These are phyloP conservation scores for Torulaspora quercuum DNA, from an alignment of 805 yeast species.

Conservation along the genomic window DNA sequence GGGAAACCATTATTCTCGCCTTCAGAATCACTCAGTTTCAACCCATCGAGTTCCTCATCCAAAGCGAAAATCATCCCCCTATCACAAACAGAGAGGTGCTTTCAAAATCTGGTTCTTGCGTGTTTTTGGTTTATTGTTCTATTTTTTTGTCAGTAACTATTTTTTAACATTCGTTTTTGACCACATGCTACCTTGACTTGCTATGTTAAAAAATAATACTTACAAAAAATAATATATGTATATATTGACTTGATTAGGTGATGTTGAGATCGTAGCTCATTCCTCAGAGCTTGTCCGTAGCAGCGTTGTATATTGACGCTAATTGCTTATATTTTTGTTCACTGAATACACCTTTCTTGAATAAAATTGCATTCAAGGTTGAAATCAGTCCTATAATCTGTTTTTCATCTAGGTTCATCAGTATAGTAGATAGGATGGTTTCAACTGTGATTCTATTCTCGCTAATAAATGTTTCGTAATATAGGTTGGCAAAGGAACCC, in stretches of 20 bases:
- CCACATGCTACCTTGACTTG: too few relatives aligned
- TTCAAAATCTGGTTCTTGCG: too few relatives aligned
- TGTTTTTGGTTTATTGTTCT: too few relatives aligned
- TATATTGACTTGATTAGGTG: too few relatives aligned
- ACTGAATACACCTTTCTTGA: conserved; percentile 41
- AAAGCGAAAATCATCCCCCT: conserved; percentile 28
- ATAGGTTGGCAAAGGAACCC: conserved; percentile 93
- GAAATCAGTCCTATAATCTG: conserved; percentile 63
- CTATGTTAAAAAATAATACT: too few relatives aligned
- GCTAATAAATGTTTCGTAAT: conserved; percentile 88
- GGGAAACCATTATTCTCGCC: background rate
- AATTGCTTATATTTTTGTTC: conserved; percentile 38
- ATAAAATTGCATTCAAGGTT: conserved; percentile 43
- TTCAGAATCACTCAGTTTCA: conserved; percentile 8
- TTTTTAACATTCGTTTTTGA: too few relatives aligned
- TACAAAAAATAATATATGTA: too few relatives aligned
- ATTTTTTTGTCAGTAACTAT: too few relatives aligned
- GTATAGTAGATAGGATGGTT: conserved; percentile 67
- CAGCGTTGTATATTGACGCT: conserved; percentile 29
- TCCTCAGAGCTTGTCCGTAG: conserved; percentile 21
- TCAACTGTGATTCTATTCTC: conserved; percentile 69
- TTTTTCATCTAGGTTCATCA: conserved; percentile 61
- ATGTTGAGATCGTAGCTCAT: too few relatives aligned
- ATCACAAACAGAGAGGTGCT: too few relatives aligned
- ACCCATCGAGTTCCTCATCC: conserved; percentile 26